Evolutionary conservation across 140 eudicot genomes (phyloP).

Genomic region (Bidens hawaiensis): DNA sequence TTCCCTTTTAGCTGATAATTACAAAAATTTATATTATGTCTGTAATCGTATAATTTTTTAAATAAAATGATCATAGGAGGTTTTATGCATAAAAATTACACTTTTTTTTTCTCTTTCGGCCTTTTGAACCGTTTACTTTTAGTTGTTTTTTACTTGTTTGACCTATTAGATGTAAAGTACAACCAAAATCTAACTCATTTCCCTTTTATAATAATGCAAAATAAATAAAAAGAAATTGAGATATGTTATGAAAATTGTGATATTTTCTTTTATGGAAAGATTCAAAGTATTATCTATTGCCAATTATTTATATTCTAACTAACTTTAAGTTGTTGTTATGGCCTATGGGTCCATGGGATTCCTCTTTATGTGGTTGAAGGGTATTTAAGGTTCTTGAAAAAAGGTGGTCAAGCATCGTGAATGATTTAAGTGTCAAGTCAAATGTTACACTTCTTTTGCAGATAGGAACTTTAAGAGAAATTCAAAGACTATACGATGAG

Average conservation of each 20-base stretch:
- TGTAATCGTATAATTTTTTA: too few species aligned
- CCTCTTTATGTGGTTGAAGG: conserved; percentile 13
- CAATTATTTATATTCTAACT: background rate
- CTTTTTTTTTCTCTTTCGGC: too few species aligned
- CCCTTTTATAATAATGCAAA: background rate
- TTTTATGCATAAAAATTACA: too few species aligned
- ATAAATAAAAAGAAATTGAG: background rate
- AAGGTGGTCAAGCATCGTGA: background rate
- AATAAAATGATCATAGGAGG: too few species aligned
- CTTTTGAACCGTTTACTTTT: too few species aligned
- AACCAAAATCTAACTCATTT: background rate
- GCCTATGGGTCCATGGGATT: background rate
- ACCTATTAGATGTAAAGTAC: background rate
- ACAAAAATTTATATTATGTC: too few species aligned
- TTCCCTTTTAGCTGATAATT: conserved; percentile 2
- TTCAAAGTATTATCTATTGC: background rate
- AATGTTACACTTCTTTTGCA: conserved; percentile 30
- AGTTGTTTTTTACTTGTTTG: background rate
- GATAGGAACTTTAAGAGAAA: conserved; percentile 76
- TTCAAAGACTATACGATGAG: conserved; percentile 87
- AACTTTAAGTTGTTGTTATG: background rate
- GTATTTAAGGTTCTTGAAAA: conserved; percentile 9
- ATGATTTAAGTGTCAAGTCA: conserved; percentile 1
- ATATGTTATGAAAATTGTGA: background rate
- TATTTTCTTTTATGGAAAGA: background rate